Evolutionary conservation across 2,329 filamentous ascomycete genomes (phyloP), one percentile per base, ranked within the genome.

Genomic region (Phyllosticta paracitricarpa): DNA sequence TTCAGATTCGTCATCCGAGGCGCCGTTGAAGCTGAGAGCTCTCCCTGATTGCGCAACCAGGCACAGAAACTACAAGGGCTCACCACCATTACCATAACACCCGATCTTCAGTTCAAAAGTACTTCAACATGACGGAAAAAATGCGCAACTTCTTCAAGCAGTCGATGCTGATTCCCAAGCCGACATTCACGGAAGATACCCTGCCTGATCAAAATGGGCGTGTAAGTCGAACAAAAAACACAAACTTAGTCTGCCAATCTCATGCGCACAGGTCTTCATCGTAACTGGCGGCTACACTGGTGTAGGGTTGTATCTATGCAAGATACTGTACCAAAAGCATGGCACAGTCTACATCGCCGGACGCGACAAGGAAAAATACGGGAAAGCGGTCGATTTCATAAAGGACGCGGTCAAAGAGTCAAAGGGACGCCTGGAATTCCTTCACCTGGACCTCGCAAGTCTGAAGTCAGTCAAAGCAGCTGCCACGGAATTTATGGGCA

Each of bases 281-380:
- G 77, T 85, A 10, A 85, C 73, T 0, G 80, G 80, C 22, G 77
- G 75, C 26, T 74, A 76, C 58, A 68, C 75, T 0, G 78, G 78
- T 35, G 74, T 84, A 4, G 82, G 82, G 7, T 76, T 78, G 48
- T 79, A 84, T 64, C 73, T 84, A 24, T 73, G 73, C 35, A 76
- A 77, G 51, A 77, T 85, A 2, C 74, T 86, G 14, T 85, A 85
- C 69, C 68, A 72, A 10, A 77, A 75, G 35, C 80, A 82, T 61
- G 82, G 75, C 51, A 82, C 73, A 1, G 78, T 85, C 14, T 85
- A 84, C 68, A 68, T 83, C 25, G 81, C 81, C 4, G 77, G 77
- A 2, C 80, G 82, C 30, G 77, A 70, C 3, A 66, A 73, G 26
- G 68, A 74, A 12, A 81, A 80, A 63, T 79, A 73, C 14, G 68